Conservation (phyloP, 2,329 filamentous ascomycete species). For the Diplocarpon rosae region DNA sequence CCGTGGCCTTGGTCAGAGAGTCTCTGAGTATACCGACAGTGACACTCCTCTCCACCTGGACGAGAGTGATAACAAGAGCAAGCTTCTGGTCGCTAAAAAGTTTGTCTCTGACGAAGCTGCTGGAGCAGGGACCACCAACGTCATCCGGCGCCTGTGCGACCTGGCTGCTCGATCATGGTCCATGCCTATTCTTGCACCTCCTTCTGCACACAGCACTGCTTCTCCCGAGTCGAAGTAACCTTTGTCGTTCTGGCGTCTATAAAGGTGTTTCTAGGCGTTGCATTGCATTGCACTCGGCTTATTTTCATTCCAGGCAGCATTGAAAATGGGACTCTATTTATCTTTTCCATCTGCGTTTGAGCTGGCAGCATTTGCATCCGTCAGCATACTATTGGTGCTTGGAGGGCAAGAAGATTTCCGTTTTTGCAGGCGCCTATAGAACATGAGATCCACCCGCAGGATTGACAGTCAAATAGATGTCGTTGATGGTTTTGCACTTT, state of each 20-base stretch:
- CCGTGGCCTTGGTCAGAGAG: constrained; percentile 59
- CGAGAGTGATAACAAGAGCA: constrained; percentile 55
- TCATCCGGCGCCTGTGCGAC: constrained; percentile 58
- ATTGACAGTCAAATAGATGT: too few species aligned
- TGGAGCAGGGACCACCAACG: constrained; percentile 62
- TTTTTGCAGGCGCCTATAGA: neutral
- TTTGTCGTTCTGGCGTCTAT: constrained; percentile 6
- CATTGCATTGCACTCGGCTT: constrained; percentile 18
- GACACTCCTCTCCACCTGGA: constrained; percentile 48
- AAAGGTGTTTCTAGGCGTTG: constrained; percentile 13
- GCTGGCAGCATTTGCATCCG: too few species aligned
- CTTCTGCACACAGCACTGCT: constrained; percentile 5
- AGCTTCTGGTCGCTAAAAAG: constrained; percentile 57
- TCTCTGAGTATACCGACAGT: constrained; percentile 46
- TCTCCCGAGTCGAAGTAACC: constrained; percentile 3
- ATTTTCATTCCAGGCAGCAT: constrained; percentile 8
- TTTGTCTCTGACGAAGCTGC: constrained; percentile 57
- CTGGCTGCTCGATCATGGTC: constrained; percentile 43
- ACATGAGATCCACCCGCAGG: neutral
- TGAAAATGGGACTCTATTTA: constrained; percentile 8
- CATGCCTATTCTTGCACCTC: constrained; percentile 8
- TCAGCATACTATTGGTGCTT: neutral
- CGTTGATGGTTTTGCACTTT: too few species aligned
- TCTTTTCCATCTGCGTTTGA: neutral
- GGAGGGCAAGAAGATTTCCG: neutral